A percentile compares a stretch with the other conserved stretches of the same genome.
Conservation (phyloP, 225 moss, liverwort and hornwort genomes). For the Pseudisothecium myosuroides region DNA sequence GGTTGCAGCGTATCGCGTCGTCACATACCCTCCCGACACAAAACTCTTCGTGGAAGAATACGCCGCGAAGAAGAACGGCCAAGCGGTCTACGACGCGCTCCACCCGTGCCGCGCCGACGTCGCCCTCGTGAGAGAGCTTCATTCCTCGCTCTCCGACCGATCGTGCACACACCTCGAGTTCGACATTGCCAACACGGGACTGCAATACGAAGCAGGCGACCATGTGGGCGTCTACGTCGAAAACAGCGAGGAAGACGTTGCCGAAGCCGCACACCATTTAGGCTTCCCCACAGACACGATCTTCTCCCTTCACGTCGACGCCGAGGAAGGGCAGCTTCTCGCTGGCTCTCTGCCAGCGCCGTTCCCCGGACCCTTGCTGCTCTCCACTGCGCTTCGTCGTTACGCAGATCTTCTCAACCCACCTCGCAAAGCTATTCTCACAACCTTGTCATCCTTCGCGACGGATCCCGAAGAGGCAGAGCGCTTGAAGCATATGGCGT, state of each 20-base stretch:
- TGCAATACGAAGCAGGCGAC: constrained; percentile 76
- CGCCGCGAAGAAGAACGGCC: constrained; percentile 50
- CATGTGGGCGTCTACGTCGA: constrained; percentile 85
- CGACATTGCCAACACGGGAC: constrained; percentile 59
- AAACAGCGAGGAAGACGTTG: constrained; percentile 58
- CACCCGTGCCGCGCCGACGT: constrained; percentile 80
- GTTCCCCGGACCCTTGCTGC: constrained; percentile 61
- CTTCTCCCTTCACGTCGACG: constrained; percentile 73
- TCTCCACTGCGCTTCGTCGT: constrained; percentile 63
- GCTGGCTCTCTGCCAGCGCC: constrained; percentile 60
- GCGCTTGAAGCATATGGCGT: constrained; percentile 55
- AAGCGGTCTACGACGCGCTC: constrained; percentile 44
- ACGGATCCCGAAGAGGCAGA: constrained; percentile 45
- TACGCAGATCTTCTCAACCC: constrained; percentile 84
- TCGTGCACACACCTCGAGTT: constrained; percentile 94
- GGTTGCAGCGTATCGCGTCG: constrained; percentile 74
- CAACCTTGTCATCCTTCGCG: constrained; percentile 46
- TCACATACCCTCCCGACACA: constrained; percentile 31
- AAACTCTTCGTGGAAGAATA: constrained; percentile 49
- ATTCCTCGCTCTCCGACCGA: constrained; percentile 59
- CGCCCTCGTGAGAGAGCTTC: constrained; percentile 56
- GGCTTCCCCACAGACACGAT: constrained; percentile 52
- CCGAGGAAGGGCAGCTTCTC: constrained; percentile 61
- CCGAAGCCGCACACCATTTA: constrained; percentile 57
- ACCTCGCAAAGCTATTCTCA: constrained; percentile 65